Base-by-base conservation (phyloP, 108 stramenopile genomes). In the Cyclotella kingstonii region DNA sequence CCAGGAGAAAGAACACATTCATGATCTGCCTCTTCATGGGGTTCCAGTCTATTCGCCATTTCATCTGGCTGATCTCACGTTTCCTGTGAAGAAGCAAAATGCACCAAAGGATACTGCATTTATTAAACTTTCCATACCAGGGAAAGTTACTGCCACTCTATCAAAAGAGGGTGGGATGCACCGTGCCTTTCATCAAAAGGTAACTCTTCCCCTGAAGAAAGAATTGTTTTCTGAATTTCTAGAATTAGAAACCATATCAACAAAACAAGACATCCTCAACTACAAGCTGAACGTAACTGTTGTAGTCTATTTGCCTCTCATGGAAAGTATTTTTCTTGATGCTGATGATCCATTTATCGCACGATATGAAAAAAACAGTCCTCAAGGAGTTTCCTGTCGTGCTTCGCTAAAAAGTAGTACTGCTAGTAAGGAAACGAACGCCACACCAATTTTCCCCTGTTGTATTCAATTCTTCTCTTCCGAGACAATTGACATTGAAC, bases 401-500 rank as follows among this genome's bases (percentile, higher is more conserved):
- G 28, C 52, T 5, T 60, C 42, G 11, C 25, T 61, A 17, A 38
- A 33, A 19, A 23, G 35, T 52, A 31, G 50, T 21, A 1, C 18
- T 12, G 10, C 30, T 18, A 25, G 21, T 23, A 17, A 38, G 1
- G 30, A 26, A 47, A 46, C 9, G 17, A 58, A 7, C 29, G 18
- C 27, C 4, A 38, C 38, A 29, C 33, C 29, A 19, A 39, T 11
- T 28, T 44, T 48, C 5, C 27, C 23, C 21, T 73, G 72, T 43
- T 34, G 41, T 28, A 60, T 75, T 28, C 34, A 68, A 39, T 62
- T 74, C 27, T 17, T 70, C 35, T 54, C 56, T 0, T 46, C 70
- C 3, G 68, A 58, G 55, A 68, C 56, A 10, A 67, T 80, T 35
- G 79, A 80, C 46, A 80, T 80, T 35, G 79, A 80, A 60, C 79